Evolutionary conservation across 2,329 filamentous ascomycete species (phyloP), one percentile per base, ranked within the genome.

Genomic region (Epichloe sylvatica): DNA sequence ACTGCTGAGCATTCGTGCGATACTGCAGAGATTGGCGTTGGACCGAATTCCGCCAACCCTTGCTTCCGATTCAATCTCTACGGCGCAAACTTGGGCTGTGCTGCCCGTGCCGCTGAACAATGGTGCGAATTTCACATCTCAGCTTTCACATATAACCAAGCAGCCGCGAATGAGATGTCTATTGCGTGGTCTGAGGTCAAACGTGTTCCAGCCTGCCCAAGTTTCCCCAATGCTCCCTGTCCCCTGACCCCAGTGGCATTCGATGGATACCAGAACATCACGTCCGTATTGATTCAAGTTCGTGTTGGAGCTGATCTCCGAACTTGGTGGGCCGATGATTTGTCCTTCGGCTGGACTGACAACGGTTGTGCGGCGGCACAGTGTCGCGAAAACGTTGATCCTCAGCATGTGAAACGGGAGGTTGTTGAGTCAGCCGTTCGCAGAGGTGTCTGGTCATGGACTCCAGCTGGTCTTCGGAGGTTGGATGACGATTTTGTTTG

Each of bases 71-170:
- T 70, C 50, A 59, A 70, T 51, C 63, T 70, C 49, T 64, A 64
- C 48, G 58, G 65, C n/a, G 62, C 62, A n/a, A 64, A 56, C 33
- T 53, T 70, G 21, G 67, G 67, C 45, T 70, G 68, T 45, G 66
- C 64, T 48, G 65, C 67, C 11, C 48, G 58, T 15, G 62, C 58
- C 9, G 55, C 55, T 12, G 65, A 68, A 49, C 56, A 66, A 46
- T 67, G 64, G 61, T 70, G 67, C 38, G 64, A 69, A 46, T 69
- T 70, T 52, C 66, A 67, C 38, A 58, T 70, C 33, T 68, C 67
- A n/a, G 67, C 66, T 7, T 70, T 69, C 52, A 61, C 62, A 9
- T 69, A 62, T 56, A 63, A 67, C 42, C 56, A 60, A 17, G 57
- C 55, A 11, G 54, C 58, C 5, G 56, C 57, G 2, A 60, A 56